phyloP scores from a whole-genome alignment of 2,329 filamentous ascomycete species.

The Ophiostoma himal-ulmi region DNA sequence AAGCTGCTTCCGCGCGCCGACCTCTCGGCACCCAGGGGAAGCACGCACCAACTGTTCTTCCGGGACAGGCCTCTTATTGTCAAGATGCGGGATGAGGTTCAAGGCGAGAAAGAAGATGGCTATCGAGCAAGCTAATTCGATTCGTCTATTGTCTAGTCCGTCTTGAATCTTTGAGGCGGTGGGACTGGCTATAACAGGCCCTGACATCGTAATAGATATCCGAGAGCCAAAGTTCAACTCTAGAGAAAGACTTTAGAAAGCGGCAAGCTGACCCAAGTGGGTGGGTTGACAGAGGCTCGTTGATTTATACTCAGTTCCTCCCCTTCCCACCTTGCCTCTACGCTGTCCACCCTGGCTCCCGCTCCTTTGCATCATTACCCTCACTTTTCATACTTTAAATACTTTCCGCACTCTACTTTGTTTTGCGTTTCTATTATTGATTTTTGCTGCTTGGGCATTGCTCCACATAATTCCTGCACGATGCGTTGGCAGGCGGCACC shows the following conservation, averaged over 20 bases:
- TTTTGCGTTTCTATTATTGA: conserved; percentile 18
- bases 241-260: neutral
- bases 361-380: conserved; percentile 16
- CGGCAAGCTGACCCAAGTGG: neutral
- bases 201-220: neutral
- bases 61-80: conserved; percentile 18
- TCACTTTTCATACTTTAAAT: neutral
- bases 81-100: neutral
- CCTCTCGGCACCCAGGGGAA: conserved; percentile 24
- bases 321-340: neutral
- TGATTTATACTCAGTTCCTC: conserved; percentile 19
- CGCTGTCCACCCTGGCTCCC: neutral
- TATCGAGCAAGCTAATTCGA: neutral
- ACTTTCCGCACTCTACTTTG: conserved; percentile 16
- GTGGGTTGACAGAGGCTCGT: conserved; percentile 13
- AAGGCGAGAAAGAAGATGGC: neutral
- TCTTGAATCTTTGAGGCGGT: neutral
- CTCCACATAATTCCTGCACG: conserved; percentile 36
- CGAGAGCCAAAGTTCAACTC: neutral
- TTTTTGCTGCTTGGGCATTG: conserved; percentile 19
- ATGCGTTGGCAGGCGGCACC: conserved; percentile 34
- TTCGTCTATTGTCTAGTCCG: neutral
- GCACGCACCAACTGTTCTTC: conserved; percentile 29
- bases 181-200: neutral
- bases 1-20: conserved; percentile 26